phyloP scores from a whole-genome alignment of 495 filamentous ascomycete genomes.

The Pseudevernia furfuracea region DNA sequence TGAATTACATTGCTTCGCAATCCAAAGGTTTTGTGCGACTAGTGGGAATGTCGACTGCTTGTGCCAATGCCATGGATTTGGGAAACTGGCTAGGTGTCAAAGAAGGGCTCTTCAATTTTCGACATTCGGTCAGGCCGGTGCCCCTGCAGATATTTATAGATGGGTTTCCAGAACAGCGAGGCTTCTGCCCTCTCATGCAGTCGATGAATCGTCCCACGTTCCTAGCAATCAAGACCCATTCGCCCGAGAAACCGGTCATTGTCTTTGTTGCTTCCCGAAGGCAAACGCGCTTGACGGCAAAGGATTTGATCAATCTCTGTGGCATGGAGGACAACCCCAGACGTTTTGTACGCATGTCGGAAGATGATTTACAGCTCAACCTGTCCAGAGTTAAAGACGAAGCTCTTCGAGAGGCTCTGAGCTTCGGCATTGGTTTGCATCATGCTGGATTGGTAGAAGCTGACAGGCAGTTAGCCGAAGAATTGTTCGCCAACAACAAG shows the following conservation, averaged over 20 bases:
- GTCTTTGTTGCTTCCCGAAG: slow-evolving; percentile 95
- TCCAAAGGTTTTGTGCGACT: slow-evolving; percentile 76
- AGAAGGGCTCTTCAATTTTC: slow-evolving; percentile 94
- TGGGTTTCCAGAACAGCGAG: slow-evolving; percentile 88
- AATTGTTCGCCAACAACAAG: slow-evolving; percentile 94
- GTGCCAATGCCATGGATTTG: slow-evolving; percentile 89
- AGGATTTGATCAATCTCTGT: slow-evolving; percentile 93
- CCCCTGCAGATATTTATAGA: slow-evolving; percentile 95
- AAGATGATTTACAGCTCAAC: slow-evolving; percentile 83
- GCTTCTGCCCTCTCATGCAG: slow-evolving; percentile 97
- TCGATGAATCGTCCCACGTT: slow-evolving; percentile 98
- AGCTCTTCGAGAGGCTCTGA: slow-evolving; percentile 80
- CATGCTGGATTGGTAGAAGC: slow-evolving; percentile 95
- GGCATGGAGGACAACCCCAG: slow-evolving; percentile 98
- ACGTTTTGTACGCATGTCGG: slow-evolving; percentile 84
- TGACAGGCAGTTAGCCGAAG: slow-evolving; percentile 82
- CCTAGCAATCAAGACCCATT: slow-evolving; percentile 90
- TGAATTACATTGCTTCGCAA: slow-evolving; percentile 98
- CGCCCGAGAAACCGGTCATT: slow-evolving; percentile 92
- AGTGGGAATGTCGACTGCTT: slow-evolving; percentile 97
- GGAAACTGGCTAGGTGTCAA: slow-evolving; percentile 97
- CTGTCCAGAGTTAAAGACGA: slow-evolving; percentile 84
- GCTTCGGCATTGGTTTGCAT: slow-evolving; percentile 94
- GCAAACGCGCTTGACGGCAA: slow-evolving; percentile 90
- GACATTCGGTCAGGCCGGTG: slow-evolving; percentile 94